Conservation (phyloP, 306 rosid genomes). For the Cucumis melo region DNA sequence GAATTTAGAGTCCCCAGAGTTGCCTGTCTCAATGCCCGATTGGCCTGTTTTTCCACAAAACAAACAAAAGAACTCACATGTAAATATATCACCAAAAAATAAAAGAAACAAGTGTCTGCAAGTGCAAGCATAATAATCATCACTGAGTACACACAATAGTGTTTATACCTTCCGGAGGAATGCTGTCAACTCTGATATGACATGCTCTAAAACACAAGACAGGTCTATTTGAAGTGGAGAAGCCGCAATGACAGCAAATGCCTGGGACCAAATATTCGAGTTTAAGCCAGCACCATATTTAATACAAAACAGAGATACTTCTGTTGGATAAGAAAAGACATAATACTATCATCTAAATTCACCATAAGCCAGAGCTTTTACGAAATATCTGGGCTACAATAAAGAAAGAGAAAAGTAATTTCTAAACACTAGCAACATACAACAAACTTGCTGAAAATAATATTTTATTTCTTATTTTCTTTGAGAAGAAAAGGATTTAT, state of each 20-base stretch:
- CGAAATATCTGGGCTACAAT: background rate
- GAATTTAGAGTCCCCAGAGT: slow-evolving; percentile 93
- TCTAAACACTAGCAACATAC: background rate
- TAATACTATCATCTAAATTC: background rate
- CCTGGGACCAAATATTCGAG: slow-evolving; percentile 33
- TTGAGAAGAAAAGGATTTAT: too few relatives aligned
- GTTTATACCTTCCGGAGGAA: slow-evolving; percentile 77
- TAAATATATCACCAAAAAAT: background rate
- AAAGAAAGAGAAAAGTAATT: too few relatives aligned
- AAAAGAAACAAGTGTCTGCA: background rate
- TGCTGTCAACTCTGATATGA: slow-evolving; percentile 81
- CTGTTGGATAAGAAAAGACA: background rate
- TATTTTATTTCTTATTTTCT: too few relatives aligned
- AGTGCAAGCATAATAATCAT: background rate
- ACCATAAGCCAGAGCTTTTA: background rate
- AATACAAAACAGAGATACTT: background rate
- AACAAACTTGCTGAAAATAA: background rate
- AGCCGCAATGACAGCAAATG: slow-evolving; percentile 93
- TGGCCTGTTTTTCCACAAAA: slow-evolving; percentile 55
- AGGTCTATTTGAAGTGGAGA: slow-evolving; percentile 78
- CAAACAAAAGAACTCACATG: slow-evolving; percentile 11
- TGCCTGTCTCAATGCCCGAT: slow-evolving; percentile 91
- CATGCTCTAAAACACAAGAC: slow-evolving; percentile 84
- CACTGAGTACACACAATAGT: background rate
- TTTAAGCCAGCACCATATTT: background rate